Evolutionary conservation across 306 rosid species (phyloP).

Genomic region (Adenanthera pavonina): DNA sequence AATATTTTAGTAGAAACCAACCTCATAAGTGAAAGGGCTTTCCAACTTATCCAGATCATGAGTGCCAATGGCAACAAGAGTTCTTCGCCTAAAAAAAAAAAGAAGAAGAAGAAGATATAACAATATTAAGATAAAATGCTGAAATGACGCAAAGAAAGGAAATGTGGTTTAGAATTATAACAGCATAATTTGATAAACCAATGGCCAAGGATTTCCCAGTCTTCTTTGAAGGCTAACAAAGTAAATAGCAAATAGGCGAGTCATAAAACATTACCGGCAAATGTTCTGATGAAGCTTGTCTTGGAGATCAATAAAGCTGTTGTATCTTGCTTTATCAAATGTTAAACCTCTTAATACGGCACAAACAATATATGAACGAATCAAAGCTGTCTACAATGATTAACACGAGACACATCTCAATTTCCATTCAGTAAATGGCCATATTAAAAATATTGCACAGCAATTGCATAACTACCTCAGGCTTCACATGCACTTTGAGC

Average conservation of each 20-base stretch:
- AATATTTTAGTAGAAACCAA: conserved; percentile 45
- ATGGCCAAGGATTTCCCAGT: neutral
- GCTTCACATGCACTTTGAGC: conserved; percentile 2
- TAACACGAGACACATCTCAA: neutral
- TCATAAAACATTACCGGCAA: neutral
- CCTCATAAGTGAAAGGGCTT: conserved; percentile 94
- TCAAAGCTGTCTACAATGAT: conserved; percentile 1
- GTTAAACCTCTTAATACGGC: neutral
- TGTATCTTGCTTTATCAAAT: conserved; percentile 14
- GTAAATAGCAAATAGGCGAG: neutral
- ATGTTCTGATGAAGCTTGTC: conserved; percentile 19
- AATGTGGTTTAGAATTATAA: neutral
- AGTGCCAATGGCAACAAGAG: conserved; percentile 96
- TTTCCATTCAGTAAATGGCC: neutral
- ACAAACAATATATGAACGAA: conserved; percentile 6
- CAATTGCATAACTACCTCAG: neutral
- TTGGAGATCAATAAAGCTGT: conserved; percentile 11
- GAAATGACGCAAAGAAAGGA: neutral
- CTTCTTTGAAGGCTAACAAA: neutral
- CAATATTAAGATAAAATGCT: neutral
- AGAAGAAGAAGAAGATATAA: neutral
- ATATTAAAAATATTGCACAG: neutral
- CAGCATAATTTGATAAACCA: neutral
- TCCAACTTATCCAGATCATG: conserved; percentile 88
- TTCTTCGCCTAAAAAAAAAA: conserved; percentile 47